Percentiles rank a stretch among this genome's conserved stretches.
These are phyloP conservation scores for thale cress (Arabidopsis thaliana) DNA, from an alignment of 345 rosid genomes.

Conservation along the genomic window DNA sequence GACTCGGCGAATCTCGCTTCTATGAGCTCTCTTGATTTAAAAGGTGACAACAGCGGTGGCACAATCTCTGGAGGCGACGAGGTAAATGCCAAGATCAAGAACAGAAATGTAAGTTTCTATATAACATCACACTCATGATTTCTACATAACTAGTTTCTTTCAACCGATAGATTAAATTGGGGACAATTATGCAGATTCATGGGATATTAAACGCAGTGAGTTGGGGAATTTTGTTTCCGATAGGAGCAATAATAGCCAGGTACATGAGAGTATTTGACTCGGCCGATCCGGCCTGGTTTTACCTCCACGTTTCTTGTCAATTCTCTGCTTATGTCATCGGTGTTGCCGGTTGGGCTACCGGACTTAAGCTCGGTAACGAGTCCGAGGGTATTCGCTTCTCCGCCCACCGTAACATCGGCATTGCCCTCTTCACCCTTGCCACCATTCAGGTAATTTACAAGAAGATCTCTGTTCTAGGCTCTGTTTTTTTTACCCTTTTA, in stretches of 20 bases:
- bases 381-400: conserved; percentile 52
- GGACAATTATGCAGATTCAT: conserved; percentile 61
- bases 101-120: conserved; percentile 59
- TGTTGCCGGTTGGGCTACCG: conserved; percentile 90
- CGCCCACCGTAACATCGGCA: conserved; percentile 70
- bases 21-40: conserved; percentile 49
- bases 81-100: conserved; percentile 49
- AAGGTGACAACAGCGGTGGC: conserved; percentile 30
- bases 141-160: neutral
- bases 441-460: conserved; percentile 70
- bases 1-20: conserved; percentile 44
- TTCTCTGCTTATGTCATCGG: conserved; percentile 74
- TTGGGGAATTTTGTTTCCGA: conserved; percentile 84
- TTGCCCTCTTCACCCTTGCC: conserved; percentile 68
- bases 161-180: neutral
- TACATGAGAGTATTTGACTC: conserved; percentile 69
- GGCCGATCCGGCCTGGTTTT: conserved; percentile 92
- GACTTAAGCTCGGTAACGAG: conserved; percentile 83
- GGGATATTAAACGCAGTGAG: conserved; percentile 86
- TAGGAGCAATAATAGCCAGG: conserved; percentile 74
- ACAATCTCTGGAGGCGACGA: conserved; percentile 38
- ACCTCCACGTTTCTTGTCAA: conserved; percentile 76
- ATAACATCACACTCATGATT: neutral
- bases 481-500: conserved; percentile 10
- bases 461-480: neutral